A percentile compares a stretch with the other conserved stretches of the same genome.
Conservation (phyloP, 1,284 basidiomycete genomes). For the Tylopilus sp. region DNA sequence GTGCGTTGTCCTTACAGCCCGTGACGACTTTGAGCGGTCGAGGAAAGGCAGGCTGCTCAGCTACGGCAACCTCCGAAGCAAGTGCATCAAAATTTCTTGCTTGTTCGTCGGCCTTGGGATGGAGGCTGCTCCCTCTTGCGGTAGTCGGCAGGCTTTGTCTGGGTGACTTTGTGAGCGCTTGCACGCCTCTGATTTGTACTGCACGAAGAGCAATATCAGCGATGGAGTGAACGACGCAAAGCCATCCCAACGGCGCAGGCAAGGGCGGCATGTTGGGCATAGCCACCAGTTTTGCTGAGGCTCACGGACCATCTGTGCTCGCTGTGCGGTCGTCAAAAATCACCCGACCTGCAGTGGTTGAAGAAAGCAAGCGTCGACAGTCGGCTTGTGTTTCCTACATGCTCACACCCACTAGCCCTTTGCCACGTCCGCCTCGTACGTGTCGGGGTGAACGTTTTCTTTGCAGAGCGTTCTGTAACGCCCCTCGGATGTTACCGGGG, state of each 20-base stretch:
- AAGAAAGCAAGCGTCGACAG: too few relatives aligned
- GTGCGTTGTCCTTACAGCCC: background rate
- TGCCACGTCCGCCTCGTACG: too few relatives aligned
- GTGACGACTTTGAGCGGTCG: background rate
- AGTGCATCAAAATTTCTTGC: background rate
- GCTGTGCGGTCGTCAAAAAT: too few relatives aligned
- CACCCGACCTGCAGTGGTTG: too few relatives aligned
- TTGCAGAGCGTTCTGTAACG: too few relatives aligned
- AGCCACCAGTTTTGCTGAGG: too few relatives aligned
- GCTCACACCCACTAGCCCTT: too few relatives aligned
- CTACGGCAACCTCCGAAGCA: background rate
- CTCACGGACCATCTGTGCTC: too few relatives aligned
- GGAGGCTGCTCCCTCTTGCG: background rate
- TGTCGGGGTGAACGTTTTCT: too few relatives aligned
- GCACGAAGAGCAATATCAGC: conserved; percentile 60
- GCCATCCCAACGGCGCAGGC: conserved; percentile 65
- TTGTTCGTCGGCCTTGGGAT: too few relatives aligned
- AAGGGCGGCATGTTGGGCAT: conserved; percentile 55
- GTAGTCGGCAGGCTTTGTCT: background rate
- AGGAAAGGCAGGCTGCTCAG: background rate
- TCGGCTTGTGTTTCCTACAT: too few relatives aligned
- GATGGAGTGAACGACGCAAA: conserved; percentile 58
- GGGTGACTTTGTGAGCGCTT: conserved; percentile 29
- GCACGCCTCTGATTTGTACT: conserved; percentile 51
- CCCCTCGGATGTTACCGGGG: too few relatives aligned